Evolutionary conservation across 2,329 filamentous ascomycete genomes (phyloP), one percentile per base, ranked within the genome.

Genomic region (Sphaerostilbella broomeana): DNA sequence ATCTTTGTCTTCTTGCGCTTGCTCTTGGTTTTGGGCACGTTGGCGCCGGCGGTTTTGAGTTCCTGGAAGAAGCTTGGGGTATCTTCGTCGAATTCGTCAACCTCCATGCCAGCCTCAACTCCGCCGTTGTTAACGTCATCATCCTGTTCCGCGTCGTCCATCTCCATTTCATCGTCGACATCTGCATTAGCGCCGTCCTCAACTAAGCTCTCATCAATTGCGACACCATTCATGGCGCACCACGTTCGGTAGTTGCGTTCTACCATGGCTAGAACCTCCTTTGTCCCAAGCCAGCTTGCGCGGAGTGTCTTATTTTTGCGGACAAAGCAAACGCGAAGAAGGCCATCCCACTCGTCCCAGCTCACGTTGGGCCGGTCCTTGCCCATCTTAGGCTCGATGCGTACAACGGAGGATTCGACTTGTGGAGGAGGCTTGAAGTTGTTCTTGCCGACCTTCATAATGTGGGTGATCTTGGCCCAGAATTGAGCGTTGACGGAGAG

Each of bases 381-480:
- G 9, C 88, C 88, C 25, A 77, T 73, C 67, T 95, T 94, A 16
- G 88, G 88, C 57, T 90, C 86, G 50, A 95, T 84, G 44, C 89
- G 77, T 33, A 95, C 88, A 6, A 95, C 89, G 42, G 84, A 89
- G 6, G 80, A 86, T 63, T 98, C 92, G 42, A 98, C 92, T 55
- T 87, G 78, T 7, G 92, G 92, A 1, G 92, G 90, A 0, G 92
- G 92, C 46, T 86, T 87, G 74, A 97, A 98, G 68, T 97, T 97
- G 64, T 94, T 92, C 64, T 83, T 85, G 48, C 89, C 88, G 31
- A 97, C 90, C 67, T 95, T 95, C 81, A 94, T 86, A 51, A 94
- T 79, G 60, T 74, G 69, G n/a, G 68, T 70, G 53, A 73, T 70
- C 45, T 69, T 71, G 44, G 71, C 85, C 60, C 69, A 95, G 73